These are phyloP conservation scores for Dorcoceras hygrometricum DNA, from an alignment of 257 asterid species.

Conservation along the genomic window DNA sequence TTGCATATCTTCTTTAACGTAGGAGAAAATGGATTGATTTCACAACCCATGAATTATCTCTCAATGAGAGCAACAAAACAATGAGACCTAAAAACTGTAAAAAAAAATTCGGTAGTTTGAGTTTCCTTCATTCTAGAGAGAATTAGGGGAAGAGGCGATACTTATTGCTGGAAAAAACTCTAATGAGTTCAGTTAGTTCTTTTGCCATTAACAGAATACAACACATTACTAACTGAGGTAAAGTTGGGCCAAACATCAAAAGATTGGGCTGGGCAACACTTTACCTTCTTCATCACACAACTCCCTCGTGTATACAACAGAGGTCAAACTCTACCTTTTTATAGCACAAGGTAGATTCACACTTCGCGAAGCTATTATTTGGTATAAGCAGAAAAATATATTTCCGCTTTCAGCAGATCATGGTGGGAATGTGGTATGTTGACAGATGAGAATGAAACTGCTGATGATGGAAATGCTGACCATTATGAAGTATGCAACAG, in stretches of 20 bases:
- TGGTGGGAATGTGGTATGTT: not conserved
- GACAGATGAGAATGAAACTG: not conserved
- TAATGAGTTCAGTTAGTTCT: not conserved
- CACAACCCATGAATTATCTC: not conserved
- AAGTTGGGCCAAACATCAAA: too few relatives aligned
- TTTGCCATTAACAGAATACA: not conserved
- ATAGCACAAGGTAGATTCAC: not conserved
- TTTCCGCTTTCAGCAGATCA: not conserved
- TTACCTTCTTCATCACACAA: not conserved
- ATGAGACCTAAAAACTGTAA: not conserved
- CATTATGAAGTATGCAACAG: not conserved
- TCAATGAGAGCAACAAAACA: not conserved
- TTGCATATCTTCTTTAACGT: not conserved
- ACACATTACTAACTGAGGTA: not conserved
- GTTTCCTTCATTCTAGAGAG: not conserved
- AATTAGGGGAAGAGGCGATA: not conserved
- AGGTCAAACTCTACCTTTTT: too few relatives aligned
- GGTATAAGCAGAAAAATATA: not conserved
- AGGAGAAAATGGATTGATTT: not conserved
- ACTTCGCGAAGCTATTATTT: not conserved
- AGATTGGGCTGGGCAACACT: not conserved
- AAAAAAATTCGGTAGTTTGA: too few relatives aligned
- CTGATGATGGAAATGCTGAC: not conserved
- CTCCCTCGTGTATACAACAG: not conserved
- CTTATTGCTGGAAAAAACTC: not conserved